Base-by-base conservation (phyloP, 1,284 basidiomycete genomes). In the Puccinia brachypodii region DNA sequence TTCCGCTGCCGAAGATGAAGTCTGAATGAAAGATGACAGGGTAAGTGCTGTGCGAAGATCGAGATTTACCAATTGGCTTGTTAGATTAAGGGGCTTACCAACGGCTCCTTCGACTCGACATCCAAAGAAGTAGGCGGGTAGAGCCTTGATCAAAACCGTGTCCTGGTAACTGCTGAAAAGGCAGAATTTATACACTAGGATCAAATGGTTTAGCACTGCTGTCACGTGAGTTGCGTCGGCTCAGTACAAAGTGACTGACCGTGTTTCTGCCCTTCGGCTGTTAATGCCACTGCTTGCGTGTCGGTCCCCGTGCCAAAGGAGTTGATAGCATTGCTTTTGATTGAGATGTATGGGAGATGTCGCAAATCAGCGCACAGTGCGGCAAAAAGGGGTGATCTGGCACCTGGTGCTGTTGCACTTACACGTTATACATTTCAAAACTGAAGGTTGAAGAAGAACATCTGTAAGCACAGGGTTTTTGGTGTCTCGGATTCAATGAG, bases 261-360 rank as follows among this genome's bases (percentile, higher is more conserved):
- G 16, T 80, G 77, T 38, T 72, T 60, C 19, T 60, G 9, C 28
- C 77, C 77, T 28, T n/a, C 11, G n/a, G 77, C 68, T 31, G 66
- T 73, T 28, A 80, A 40, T 9, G 77, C 77, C 22, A 80, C 50
- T 33, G 77, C 77, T 72, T 80, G 77, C 7, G 77, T 80, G 31
- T 80, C 77, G 11, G 66, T 69, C 1, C 77, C 77, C 25, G 50
- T 72, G 9, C 77, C 77, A 62, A 72, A 72, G 13, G 33, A 38
- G 47, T 80, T 80, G 47, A 72, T 80, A 11, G 47, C 66, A 80
- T 69, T 72, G 6, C 77, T 80, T 40, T 40, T 58, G 13, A 11
- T 16, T n/a, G n/a, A 22, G 8, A 13, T 25, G 53, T 19, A 56
- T 25, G 25, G 25, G 25, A 56, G 53, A 56, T 19, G 25, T n/a